Evolutionary conservation across 73 alveolate species (phyloP).

Genomic region (Blepharisma japonicum): DNA sequence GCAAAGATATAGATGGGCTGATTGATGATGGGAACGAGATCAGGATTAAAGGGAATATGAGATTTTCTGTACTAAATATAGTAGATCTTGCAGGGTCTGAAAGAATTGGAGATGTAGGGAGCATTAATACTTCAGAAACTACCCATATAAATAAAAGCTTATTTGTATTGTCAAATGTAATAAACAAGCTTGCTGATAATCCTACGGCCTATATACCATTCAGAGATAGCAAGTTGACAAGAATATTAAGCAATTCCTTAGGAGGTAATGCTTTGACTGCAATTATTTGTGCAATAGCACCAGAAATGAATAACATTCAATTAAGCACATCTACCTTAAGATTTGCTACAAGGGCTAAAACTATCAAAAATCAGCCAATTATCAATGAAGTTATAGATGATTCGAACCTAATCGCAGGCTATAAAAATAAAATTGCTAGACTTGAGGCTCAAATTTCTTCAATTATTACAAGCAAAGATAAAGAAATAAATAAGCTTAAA

Average conservation of each 20-base stretch:
- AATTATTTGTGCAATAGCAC: conserved; percentile 85
- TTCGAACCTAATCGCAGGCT: conserved; percentile 24
- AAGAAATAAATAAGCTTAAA: conserved; percentile 29
- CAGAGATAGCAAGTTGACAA: conserved; percentile 91
- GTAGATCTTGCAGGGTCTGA: conserved; percentile 97
- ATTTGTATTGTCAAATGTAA: conserved; percentile 80
- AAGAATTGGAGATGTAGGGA: conserved; percentile 66
- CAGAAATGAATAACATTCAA: conserved; percentile 64
- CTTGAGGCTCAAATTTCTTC: conserved; percentile 21
- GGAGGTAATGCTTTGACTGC: conserved; percentile 94
- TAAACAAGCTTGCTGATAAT: conserved; percentile 76
- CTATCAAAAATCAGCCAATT: conserved; percentile 60
- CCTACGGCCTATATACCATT: conserved; percentile 77
- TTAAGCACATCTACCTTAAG: conserved; percentile 81
- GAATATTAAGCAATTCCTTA: conserved; percentile 76
- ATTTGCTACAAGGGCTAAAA: conserved; percentile 90
- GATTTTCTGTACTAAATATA: conserved; percentile 49
- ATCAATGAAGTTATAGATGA: conserved; percentile 56
- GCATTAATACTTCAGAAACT: conserved; percentile 60
- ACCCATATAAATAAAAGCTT: conserved; percentile 83
- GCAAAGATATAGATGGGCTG: conserved; percentile 15
- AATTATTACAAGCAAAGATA: conserved; percentile 17
- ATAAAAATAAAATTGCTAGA: conserved; percentile 36
- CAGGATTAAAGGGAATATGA: conserved; percentile 50
- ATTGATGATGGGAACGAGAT: conserved; percentile 42